A percentile compares a stretch with the other conserved stretches of the same genome.
phyloP scores from a whole-genome alignment of 23 red algal species.

The Gracilaria domingensis region DNA sequence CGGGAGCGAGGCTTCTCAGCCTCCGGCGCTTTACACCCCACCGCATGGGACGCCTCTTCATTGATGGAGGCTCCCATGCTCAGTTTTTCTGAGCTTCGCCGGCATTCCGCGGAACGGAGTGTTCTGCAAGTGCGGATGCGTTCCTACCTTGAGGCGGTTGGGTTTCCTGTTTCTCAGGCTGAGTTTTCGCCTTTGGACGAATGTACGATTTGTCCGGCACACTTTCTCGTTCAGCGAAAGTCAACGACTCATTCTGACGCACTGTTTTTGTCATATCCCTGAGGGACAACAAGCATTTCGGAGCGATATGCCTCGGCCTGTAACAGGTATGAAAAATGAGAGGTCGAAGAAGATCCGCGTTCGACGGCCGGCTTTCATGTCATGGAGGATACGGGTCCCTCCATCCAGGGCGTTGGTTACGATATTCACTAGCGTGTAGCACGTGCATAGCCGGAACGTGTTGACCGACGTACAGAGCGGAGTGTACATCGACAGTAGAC shows the following conservation, averaged over 20 bases:
- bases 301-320: too few species aligned
- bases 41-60: not conserved
- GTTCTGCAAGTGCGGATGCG: too few species aligned
- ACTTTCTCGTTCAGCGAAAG: not conserved
- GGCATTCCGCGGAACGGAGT: not conserved
- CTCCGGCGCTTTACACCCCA: not conserved
- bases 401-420: not conserved
- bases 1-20: not conserved
- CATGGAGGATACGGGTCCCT: not conserved
- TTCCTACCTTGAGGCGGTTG: not conserved
- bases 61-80: not conserved
- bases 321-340: too few species aligned
- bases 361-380: not conserved
- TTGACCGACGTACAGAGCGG: not conserved
- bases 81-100: not conserved
- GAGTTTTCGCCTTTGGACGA: not conserved
- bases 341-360: not conserved
- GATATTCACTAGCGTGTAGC: not conserved
- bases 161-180: not conserved
- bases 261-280: not conserved
- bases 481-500: not conserved
- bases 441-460: not conserved
- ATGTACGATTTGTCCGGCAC: conserved; percentile 1
- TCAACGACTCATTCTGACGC: not conserved
- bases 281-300: too few species aligned